These are phyloP conservation scores for Candida mesenterica DNA, from an alignment of 1,139 yeast genomes.

Conservation along the genomic window DNA sequence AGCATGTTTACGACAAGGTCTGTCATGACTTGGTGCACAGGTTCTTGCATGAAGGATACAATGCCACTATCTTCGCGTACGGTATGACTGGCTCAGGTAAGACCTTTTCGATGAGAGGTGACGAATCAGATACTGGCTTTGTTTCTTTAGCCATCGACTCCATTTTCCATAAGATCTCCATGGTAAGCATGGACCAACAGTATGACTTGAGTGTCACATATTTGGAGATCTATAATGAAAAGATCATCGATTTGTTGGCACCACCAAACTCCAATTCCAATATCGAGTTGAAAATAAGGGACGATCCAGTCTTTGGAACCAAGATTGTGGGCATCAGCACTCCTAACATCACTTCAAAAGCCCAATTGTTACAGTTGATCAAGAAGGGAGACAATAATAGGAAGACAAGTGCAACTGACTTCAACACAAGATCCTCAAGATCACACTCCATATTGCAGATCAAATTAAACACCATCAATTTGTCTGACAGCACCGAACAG, in stretches of 20 bases:
- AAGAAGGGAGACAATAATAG: conserved; percentile 71
- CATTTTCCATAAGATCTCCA: conserved; percentile 51
- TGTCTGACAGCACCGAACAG: conserved; percentile 39
- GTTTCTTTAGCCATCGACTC: conserved; percentile 72
- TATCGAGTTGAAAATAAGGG: conserved; percentile 68
- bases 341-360: conserved; percentile 52
- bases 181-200: conserved; percentile 17
- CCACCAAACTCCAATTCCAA: conserved; percentile 15
- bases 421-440: conserved; percentile 79
- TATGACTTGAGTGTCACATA: conserved; percentile 62
- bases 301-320: conserved; percentile 71
- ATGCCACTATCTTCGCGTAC: conserved; percentile 89
- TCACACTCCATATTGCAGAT: conserved; percentile 91
- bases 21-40: conserved; percentile 64
- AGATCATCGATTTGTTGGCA: conserved; percentile 66
- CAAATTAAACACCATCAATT: conserved; percentile 47
- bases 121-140: conserved; percentile 66
- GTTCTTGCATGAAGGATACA: conserved; percentile 69
- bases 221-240: conserved; percentile 89
- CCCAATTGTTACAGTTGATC: conserved; percentile 61
- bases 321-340: conserved; percentile 74
- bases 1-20: conserved; percentile 57
- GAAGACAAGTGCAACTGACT: conserved; percentile 86
- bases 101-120: conserved; percentile 88
- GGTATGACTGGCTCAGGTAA: conserved; percentile 98